Evolutionary conservation across 345 rosid genomes (phyloP).

Genomic region (Arabidopsis arenosa): DNA sequence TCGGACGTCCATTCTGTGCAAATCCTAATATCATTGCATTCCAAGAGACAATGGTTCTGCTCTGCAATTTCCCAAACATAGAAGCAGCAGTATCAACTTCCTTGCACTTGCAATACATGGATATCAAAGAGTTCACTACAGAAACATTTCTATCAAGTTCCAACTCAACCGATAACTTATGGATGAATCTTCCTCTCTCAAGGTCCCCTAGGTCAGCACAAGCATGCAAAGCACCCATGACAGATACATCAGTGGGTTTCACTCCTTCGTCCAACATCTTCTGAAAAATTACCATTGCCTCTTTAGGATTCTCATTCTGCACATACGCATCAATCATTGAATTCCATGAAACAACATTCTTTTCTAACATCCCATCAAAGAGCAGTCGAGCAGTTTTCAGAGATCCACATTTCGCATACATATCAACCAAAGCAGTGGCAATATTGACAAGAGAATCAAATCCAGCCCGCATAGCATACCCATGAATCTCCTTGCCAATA

Average conservation of each 20-base stretch:
- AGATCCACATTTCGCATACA: slow-evolving; percentile 75
- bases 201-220: slow-evolving; percentile 75
- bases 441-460: slow-evolving; percentile 68
- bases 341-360: slow-evolving; percentile 82
- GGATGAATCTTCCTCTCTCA: slow-evolving; percentile 64
- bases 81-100: slow-evolving; percentile 61
- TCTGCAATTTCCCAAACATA: slow-evolving; percentile 57
- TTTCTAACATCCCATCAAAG: slow-evolving; percentile 61
- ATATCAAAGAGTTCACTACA: slow-evolving; percentile 75
- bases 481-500: slow-evolving; percentile 72
- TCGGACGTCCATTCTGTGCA: slow-evolving; percentile 70
- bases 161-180: slow-evolving; percentile 53
- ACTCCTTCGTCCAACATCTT: slow-evolving; percentile 73
- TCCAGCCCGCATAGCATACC: slow-evolving; percentile 63
- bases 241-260: slow-evolving; percentile 69
- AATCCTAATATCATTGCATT: slow-evolving; percentile 82
- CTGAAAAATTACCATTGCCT: slow-evolving; percentile 61
- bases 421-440: slow-evolving; percentile 69
- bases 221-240: slow-evolving; percentile 72
- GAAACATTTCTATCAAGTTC: slow-evolving; percentile 60
- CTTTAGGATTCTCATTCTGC: slow-evolving; percentile 62
- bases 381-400: slow-evolving; percentile 56
- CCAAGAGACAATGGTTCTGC: slow-evolving; percentile 78
- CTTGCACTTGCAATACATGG: slow-evolving; percentile 83
- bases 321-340: slow-evolving; percentile 88